Base-by-base conservation (phyloP, 176 grass and related monocot genomes). In the Eragrostis nindensis region DNA sequence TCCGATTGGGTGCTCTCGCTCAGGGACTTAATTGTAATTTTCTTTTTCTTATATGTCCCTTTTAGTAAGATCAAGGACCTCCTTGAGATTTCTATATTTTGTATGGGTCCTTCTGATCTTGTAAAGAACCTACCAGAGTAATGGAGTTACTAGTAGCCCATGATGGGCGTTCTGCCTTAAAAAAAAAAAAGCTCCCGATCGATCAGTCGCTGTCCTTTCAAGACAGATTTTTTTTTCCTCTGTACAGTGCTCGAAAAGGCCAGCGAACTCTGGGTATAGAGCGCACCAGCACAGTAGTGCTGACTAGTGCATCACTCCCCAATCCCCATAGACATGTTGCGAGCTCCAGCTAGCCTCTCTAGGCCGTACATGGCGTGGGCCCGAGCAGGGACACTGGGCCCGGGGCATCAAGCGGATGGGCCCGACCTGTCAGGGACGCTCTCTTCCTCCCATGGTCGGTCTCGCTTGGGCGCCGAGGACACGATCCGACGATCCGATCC, bases 161-260 rank as follows among this genome's bases (percentile, higher is more conserved):
- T n/a, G n/a, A n/a, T n/a, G n/a, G n/a, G n/a, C n/a, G n/a, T n/a
- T n/a, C n/a, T n/a, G n/a, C n/a, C n/a, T n/a, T n/a, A n/a, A n/a
- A n/a, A n/a, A n/a, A n/a, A n/a, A n/a, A n/a, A n/a, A 22, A 19
- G 32, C 25, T 26, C n/a, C 29, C 24, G 47, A 79, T 36, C 24
- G 47, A 79, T 36, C 30, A 64, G 76, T 54, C 67, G 21, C 21
- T 68, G 66, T 46, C 66, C 71, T 62, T 49, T 52, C 55, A n/a
- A 6, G 32, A 2, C 47, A 39, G 41, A 55, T 74, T n/a, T n/a
- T 13, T 21, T 26, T 1, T 4, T 52, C 19, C 36, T 10, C 14
- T 10, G 44, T 40, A 42, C 32, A 41, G 13, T 40, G 1, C 30
- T 14, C 44, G 4, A 32, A 40, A 40, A 52, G 27, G 21, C 21